A percentile compares a stretch with the other conserved stretches of the same genome.
phyloP scores from a whole-genome alignment of 495 filamentous ascomycete species.

The Penicillium diatomitis region DNA sequence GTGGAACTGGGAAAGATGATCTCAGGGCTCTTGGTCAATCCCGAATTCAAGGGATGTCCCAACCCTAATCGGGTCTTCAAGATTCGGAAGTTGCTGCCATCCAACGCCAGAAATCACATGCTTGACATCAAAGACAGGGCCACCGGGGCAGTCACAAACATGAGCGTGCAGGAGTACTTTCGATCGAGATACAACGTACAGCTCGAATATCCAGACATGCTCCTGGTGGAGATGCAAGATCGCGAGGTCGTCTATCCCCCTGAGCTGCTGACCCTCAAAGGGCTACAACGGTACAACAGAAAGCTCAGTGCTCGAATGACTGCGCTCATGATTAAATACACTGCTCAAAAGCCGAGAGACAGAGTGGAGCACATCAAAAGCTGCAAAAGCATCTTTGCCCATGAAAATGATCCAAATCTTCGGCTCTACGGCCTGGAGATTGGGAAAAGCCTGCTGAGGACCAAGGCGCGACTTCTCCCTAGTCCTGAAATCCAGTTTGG shows the following conservation, averaged over 20 bases:
- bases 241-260: conserved; percentile 63
- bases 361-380: conserved; percentile 54
- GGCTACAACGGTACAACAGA: conserved; percentile 66
- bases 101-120: conserved; percentile 42
- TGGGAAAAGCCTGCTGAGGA: conserved; percentile 47
- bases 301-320: conserved; percentile 67
- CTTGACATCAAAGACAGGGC: conserved; percentile 50
- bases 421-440: conserved; percentile 60
- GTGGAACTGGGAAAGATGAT: conserved; percentile 33
- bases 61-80: conserved; percentile 43
- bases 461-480: conserved; percentile 61
- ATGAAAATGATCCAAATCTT: conserved; percentile 58
- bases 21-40: conserved; percentile 54
- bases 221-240: conserved; percentile 62
- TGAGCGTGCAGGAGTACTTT: conserved; percentile 61
- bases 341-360: conserved; percentile 52
- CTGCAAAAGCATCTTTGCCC: conserved; percentile 59
- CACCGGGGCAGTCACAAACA: conserved; percentile 26
- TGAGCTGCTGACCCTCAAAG: conserved; percentile 55
- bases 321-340: conserved; percentile 78
- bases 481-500: conserved; percentile 62
- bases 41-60: conserved; percentile 49
- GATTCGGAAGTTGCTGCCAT: conserved; percentile 51
- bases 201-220: conserved; percentile 50
- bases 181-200: conserved; percentile 58